Conservation (phyloP, 352 stramenopile genomes). For the Pythium vanterpoolii region DNA sequence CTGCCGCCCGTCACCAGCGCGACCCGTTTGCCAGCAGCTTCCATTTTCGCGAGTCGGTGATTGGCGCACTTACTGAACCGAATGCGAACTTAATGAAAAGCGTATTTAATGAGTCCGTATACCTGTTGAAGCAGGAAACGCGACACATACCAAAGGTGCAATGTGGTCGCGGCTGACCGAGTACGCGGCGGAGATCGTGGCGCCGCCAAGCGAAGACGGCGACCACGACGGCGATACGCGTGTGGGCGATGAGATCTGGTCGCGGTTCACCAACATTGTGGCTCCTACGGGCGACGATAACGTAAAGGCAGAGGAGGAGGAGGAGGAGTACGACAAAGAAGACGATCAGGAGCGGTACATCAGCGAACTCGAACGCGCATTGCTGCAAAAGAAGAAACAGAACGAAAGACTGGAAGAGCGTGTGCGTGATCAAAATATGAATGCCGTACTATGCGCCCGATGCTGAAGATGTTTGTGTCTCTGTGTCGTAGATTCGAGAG, state of each 20-base stretch:
- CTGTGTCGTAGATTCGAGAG: slow-evolving; percentile 15
- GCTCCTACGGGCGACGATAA: background rate
- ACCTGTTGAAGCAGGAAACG: slow-evolving; percentile 3
- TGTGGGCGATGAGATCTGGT: slow-evolving; percentile 20
- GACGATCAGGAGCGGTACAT: slow-evolving; percentile 82
- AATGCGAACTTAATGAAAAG: slow-evolving; percentile 6
- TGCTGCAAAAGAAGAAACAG: slow-evolving; percentile 75
- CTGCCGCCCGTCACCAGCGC: slow-evolving; percentile 80
- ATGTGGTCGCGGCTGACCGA: slow-evolving; percentile 75
- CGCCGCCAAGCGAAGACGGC: slow-evolving; percentile 35
- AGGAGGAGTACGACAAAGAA: slow-evolving; percentile 36
- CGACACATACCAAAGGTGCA: background rate
- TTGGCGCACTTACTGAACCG: background rate
- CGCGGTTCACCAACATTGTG: slow-evolving; percentile 21
- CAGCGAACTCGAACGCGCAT: slow-evolving; percentile 61
- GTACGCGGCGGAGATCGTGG: slow-evolving; percentile 65
- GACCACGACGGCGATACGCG: slow-evolving; percentile 4
- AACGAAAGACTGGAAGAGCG: slow-evolving; percentile 55
- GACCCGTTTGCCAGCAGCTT: slow-evolving; percentile 2
- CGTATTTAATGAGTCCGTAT: slow-evolving; percentile 5
- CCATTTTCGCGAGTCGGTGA: slow-evolving; percentile 5
- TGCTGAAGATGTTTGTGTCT: background rate
- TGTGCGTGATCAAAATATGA: slow-evolving; percentile 18
- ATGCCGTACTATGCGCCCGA: background rate
- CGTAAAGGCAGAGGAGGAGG: background rate